Evolutionary conservation across 2,329 filamentous ascomycete species (phyloP).

Genomic region (Hypoxylon sp.): DNA sequence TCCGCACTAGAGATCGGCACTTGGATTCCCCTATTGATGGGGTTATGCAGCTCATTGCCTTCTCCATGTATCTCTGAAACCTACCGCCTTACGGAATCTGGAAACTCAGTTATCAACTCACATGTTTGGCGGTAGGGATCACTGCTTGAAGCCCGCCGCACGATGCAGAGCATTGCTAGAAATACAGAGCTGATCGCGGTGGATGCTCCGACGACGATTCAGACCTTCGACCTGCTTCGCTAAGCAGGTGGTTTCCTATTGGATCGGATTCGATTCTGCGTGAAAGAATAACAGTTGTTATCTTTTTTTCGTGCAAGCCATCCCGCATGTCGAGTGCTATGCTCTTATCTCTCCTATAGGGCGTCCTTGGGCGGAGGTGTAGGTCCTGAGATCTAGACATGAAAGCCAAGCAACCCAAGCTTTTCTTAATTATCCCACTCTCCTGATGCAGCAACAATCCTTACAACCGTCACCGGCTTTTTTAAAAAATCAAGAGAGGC

Average conservation of each 20-base stretch:
- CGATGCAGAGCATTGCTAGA: background rate
- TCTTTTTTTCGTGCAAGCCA: background rate
- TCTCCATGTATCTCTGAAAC: slow-evolving; percentile 19
- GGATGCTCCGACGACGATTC: slow-evolving; percentile 18
- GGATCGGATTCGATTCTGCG: slow-evolving; percentile 4
- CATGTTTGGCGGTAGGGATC: slow-evolving; percentile 17
- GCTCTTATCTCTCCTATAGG: slow-evolving; percentile 20
- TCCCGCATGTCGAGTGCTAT: slow-evolving; percentile 8
- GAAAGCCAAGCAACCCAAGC: slow-evolving; percentile 17
- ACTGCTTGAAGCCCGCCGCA: slow-evolving; percentile 2
- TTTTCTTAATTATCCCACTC: slow-evolving; percentile 27
- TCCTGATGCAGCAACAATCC: slow-evolving; percentile 20
- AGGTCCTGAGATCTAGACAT: slow-evolving; percentile 12
- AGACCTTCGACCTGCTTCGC: slow-evolving; percentile 13
- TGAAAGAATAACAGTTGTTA: slow-evolving; percentile 5
- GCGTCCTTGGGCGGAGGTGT: slow-evolving; percentile 4
- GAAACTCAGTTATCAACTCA: slow-evolving; percentile 31
- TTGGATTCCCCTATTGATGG: slow-evolving; percentile 33
- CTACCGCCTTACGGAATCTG: slow-evolving; percentile 28
- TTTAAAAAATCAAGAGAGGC: slow-evolving; percentile 21
- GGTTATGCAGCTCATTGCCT: slow-evolving; percentile 19
- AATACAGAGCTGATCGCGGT: slow-evolving; percentile 1
- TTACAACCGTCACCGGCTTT: slow-evolving; percentile 24
- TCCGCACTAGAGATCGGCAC: slow-evolving; percentile 33
- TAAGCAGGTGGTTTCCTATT: slow-evolving; percentile 5